Evolutionary conservation across 371 early-diverging fungal species (phyloP), one percentile per base, ranked within the genome.

Genomic region (Nosema muscidifuracis): DNA sequence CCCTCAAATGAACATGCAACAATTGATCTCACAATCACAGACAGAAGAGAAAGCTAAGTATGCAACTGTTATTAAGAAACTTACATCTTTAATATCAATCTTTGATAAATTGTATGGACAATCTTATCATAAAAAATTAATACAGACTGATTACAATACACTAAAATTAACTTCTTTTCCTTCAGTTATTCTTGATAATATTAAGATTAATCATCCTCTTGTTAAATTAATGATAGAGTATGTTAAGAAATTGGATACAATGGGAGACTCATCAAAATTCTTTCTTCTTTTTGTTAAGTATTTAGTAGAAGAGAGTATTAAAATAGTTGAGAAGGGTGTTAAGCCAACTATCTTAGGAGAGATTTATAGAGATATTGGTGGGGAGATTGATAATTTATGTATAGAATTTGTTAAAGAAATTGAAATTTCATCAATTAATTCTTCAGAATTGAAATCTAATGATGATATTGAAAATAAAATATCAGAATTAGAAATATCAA

Each of bases 141-240:
- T 71, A 51, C 33, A 56, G 51, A 62, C 71, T 71, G 69, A 38
- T 61, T 63, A 66, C 43, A 60, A 71, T 65, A 31, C 28, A 20
- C 16, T 57, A 3, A 55, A 63, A 16, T 44, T 77, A 18, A 79
- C 80, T 33, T 33, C 70, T 24, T 63, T 67, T 24, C 62, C 70
- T 1, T 38, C 69, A 16, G 67, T 68, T 12, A 82, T 82, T 42
- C 67, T 77, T n/a, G 68, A 74, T 26, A 76, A 69, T 38, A 58
- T 79, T 28, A 78, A 80, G 30, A 60, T 76, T 36, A 76, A 75
- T 57, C 82, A 82, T 60, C 82, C 82, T 31, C 71, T 80, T 12
- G 75, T 79, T 34, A 80, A 77, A 50, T 44, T 82, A 33, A 16
- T 82, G 13, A 51, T 57, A 13, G 78, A 82, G 7, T 77, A 74